Evolutionary conservation across 352 stramenopile genomes (phyloP).

Genomic region (Globisporangium heterothallicum): DNA sequence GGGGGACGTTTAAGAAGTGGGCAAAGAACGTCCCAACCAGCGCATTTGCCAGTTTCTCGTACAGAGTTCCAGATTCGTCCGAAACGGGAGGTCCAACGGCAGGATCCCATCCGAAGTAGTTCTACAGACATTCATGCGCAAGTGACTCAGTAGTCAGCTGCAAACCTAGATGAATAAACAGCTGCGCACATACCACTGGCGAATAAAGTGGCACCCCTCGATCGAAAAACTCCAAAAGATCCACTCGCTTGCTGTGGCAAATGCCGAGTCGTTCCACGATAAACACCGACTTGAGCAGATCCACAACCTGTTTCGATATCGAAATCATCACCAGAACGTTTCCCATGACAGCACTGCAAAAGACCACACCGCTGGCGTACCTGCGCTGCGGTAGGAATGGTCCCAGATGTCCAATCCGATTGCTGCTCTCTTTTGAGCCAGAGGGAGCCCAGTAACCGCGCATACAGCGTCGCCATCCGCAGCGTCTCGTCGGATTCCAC

Average conservation of each 20-base stretch:
- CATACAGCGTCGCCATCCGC: constrained; percentile 46
- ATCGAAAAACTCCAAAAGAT: constrained; percentile 66
- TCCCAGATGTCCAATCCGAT: constrained; percentile 31
- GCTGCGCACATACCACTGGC: constrained; percentile 20
- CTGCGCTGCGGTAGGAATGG: constrained; percentile 41
- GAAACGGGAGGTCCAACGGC: constrained; percentile 25
- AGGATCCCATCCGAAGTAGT: constrained; percentile 86
- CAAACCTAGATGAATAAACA: no score
- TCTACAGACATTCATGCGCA: constrained; percentile 19
- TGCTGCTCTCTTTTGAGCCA: constrained; percentile 50
- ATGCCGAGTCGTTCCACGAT: constrained; percentile 71
- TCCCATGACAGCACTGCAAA: neutral
- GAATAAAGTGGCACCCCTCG: constrained; percentile 42
- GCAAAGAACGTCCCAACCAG: constrained; percentile 69
- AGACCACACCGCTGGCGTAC: constrained; percentile 10
- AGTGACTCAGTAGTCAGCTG: no score
- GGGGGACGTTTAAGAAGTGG: constrained; percentile 42
- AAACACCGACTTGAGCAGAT: constrained; percentile 59
- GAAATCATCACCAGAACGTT: neutral
- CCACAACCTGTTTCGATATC: constrained; percentile 19
- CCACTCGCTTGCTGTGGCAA: constrained; percentile 46
- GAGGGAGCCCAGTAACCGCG: constrained; percentile 39
- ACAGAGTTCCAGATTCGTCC: constrained; percentile 37
- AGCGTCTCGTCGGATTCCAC: constrained; percentile 44
- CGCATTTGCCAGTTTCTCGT: constrained; percentile 54